Conservation (phyloP, 2,329 filamentous ascomycete species). For the Cordyceps javanica region DNA sequence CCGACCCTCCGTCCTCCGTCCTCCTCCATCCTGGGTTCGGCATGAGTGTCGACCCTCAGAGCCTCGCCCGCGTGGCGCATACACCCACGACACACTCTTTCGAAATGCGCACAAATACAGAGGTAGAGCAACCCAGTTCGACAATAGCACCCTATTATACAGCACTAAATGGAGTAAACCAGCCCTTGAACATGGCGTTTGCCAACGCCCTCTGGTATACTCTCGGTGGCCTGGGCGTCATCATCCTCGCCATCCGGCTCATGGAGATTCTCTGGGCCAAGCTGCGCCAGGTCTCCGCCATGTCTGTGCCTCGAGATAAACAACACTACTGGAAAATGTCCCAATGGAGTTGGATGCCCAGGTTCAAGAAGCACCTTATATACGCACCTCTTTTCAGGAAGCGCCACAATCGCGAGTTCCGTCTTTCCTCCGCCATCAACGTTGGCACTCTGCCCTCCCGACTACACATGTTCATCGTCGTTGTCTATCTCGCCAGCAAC, state of each 20-base stretch:
- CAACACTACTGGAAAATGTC: conserved; percentile 55
- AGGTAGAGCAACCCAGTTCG: conserved; percentile 30
- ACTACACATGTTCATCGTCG: conserved; percentile 53
- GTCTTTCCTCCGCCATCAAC: conserved; percentile 53
- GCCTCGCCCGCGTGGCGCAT: conserved; percentile 22
- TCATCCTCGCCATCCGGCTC: conserved; percentile 48
- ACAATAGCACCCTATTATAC: conserved; percentile 52
- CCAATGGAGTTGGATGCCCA: conserved; percentile 55
- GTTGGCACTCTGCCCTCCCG: conserved; percentile 59
- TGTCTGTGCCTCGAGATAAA: conserved; percentile 44
- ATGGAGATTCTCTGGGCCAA: conserved; percentile 49
- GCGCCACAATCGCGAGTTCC: conserved; percentile 62
- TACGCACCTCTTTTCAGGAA: conserved; percentile 59
- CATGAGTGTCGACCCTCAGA: conserved; percentile 26
- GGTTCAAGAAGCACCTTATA: conserved; percentile 53
- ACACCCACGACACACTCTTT: conserved; percentile 26
- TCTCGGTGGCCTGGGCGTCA: conserved; percentile 48
- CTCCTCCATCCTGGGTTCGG: not conserved
- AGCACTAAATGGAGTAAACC: conserved; percentile 55
- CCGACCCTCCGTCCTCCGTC: not conserved
- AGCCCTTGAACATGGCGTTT: conserved; percentile 50
- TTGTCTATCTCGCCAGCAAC: conserved; percentile 54
- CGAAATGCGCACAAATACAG: conserved; percentile 18
- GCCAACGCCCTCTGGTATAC: conserved; percentile 55
- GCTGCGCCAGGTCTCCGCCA: conserved; percentile 53